phyloP scores from a whole-genome alignment of 768 basidiomycete genomes.

The Pleurotus tuber-regium region DNA sequence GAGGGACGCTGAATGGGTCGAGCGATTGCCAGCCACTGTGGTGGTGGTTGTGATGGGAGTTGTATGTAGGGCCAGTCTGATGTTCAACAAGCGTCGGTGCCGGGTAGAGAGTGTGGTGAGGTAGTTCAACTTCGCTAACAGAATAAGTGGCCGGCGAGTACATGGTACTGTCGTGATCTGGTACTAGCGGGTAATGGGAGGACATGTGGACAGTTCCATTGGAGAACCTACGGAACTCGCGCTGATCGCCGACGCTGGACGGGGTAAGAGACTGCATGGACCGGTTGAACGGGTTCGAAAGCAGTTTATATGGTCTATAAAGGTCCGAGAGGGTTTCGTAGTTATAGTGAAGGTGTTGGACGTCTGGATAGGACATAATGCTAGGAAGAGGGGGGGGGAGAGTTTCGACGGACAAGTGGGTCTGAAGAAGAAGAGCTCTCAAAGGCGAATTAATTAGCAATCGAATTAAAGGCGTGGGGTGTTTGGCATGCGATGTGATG shows the following conservation, averaged over 20 bases:
- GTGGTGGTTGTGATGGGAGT: background rate
- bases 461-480: slow-evolving; percentile 10
- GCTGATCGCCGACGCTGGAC: background rate
- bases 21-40: background rate
- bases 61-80: background rate
- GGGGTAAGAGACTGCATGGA: slow-evolving; percentile 1
- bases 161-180: slow-evolving; percentile 3
- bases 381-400: background rate
- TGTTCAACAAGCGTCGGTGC: background rate
- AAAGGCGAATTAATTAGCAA: slow-evolving; percentile 5
- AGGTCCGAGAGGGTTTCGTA: slow-evolving; percentile 2
- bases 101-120: background rate
- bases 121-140: background rate
- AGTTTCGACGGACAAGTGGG: too few species aligned
- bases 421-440: slow-evolving; percentile 4
- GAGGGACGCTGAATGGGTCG: background rate
- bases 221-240: background rate
- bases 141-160: background rate
- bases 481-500: slow-evolving; percentile 10
- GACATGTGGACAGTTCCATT: background rate
- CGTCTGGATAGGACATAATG: slow-evolving; percentile 8
- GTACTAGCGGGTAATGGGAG: background rate
- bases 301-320: slow-evolving; percentile 1
- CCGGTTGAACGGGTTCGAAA: background rate
- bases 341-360: background rate